Percentiles rank a stretch among this genome's conserved stretches.
Conservation (phyloP, 108 stramenopile species). For the Skeletonema tropicum region DNA sequence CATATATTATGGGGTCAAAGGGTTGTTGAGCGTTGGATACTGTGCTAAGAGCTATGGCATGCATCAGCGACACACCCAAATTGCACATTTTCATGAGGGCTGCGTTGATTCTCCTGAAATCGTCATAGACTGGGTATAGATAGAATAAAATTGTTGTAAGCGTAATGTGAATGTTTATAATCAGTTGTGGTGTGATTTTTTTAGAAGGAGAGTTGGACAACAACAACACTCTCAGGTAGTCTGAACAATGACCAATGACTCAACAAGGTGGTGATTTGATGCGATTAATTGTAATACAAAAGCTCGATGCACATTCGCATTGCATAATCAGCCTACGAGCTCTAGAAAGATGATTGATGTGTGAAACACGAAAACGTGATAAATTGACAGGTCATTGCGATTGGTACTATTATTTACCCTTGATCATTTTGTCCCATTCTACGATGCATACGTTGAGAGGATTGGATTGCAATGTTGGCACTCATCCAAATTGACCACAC, state of each 20-base stretch:
- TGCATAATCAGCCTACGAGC: no score
- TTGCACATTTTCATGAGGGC: neutral
- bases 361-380: neutral
- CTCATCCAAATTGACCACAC: neutral
- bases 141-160: neutral
- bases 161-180: neutral
- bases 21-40: neutral
- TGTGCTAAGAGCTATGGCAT: neutral
- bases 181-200: neutral
- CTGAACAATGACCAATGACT: neutral
- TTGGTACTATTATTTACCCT: neutral
- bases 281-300: no score
- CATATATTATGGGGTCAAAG: neutral
- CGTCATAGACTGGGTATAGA: conserved; percentile 1
- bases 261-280: no score
- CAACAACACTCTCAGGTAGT: neutral
- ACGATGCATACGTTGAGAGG: neutral
- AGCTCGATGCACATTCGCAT: no score
- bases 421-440: neutral
- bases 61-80: neutral
- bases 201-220: neutral
- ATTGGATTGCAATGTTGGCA: neutral
- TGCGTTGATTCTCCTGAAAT: neutral
- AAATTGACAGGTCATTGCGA: neutral
- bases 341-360: no score